Base-by-base conservation (phyloP, 176 grass and related monocot species). In the Aegilops umbellulata region DNA sequence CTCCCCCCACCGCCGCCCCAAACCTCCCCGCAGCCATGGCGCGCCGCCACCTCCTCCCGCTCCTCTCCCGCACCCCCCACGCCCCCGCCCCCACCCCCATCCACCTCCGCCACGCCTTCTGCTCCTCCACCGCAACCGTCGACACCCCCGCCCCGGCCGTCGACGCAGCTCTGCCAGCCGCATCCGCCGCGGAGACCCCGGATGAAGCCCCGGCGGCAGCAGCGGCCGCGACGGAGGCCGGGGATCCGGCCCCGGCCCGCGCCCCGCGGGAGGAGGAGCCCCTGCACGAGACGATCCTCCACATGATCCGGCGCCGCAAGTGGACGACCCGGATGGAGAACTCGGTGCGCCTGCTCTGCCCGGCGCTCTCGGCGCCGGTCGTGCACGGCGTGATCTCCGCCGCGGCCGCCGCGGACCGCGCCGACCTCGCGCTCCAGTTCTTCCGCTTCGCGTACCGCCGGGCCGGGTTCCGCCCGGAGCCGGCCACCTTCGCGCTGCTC, bases 261-360 rank as follows among this genome's bases (percentile, higher is more conserved):
- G 25, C 62, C 29, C 83, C 13, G 9, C 58, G 58, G 14, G 80
- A 87, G 70, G 92, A 94, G 41, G 92, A 94, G 77, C 88, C 75
- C 5, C 88, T 93, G 35, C 84, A 97, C 82, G 92, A 97, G 79
- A 98, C 94, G 38, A 88, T 98, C 60, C 88, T 93, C n/a, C 66
- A 88, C 84, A 95, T 98, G 93, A 98, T 98, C 90, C 82, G 90
- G 1, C 88, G 76, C 23, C 93, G 97, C 15, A 92, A 55, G 14
- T 98, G 94, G 97, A 98, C 94, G 17, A 98, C 97, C 47, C 97
- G 97, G 7, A 92, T 98, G 57, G 91, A 98, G 80, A 98, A 94
- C 90, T 95, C 97, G 36, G 89, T 98, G 84, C 97, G 92, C 4
- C 79, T 78, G 19, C 92, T 95, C n/a, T 84, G 74, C 27, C 92